Base-by-base conservation (phyloP, 192 early-diverging fungal genomes). In the Polychytrium aggregatum region DNA sequence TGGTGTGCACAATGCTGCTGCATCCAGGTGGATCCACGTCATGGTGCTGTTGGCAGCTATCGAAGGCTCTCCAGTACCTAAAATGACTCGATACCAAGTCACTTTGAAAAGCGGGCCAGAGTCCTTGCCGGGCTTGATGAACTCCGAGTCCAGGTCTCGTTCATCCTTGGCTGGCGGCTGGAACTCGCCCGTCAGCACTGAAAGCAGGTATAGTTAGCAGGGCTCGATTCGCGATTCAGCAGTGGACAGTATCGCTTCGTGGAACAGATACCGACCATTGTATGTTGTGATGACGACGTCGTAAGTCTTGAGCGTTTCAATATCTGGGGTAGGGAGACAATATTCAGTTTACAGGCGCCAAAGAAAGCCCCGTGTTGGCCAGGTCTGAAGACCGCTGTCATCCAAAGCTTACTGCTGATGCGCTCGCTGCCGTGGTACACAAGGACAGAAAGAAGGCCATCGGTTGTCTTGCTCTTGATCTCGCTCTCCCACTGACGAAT, bases 401-500 rank as follows among this genome's bases (percentile, higher is more conserved):
- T 37, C 82, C 30, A 0, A 61, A 17, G 27, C 64, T 58, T 18
- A 55, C 63, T 28, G 52, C 57, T n/a, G n/a, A 39, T 27, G 13
- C 63, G 21, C 1, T n/a, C n/a, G n/a, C n/a, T n/a, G n/a, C 82
- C 81, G 56, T 90, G 82, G 49, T 86, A 81, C 1, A 87, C 31
- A 16, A 76, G 48, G 9, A 85, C 70, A 16, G 67, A 76, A 1
- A 87, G 56, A 0, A 50, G 34, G 4, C 74, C 66, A 1, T 61
- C 57, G 3, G 52, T 45, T 1, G 81, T 71, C 53, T 80, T 82
- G n/a, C 53, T 60, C 26, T 56, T 28, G 14, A 87, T 57, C 56
- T 90, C 87, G 26, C 62, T 58, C 24, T 61, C 58, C 87, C 87
- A 90, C 38, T 90, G 87, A 31, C 72, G 55, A 27, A 90, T 60